Base-by-base conservation (phyloP, 371 early-diverging fungal species). In the Mucor circinelloides region DNA sequence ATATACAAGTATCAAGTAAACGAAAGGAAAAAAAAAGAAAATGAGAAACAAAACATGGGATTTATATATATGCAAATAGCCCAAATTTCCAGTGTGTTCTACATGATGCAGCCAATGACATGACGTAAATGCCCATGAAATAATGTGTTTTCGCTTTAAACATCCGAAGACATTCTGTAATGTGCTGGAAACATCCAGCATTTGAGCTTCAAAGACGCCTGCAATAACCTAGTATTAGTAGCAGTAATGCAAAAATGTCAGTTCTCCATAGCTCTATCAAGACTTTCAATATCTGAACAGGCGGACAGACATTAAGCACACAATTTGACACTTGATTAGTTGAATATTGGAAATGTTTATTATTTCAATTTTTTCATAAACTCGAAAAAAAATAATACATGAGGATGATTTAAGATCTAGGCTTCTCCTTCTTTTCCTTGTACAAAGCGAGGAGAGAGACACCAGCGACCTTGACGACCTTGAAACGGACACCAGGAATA, bases 401-500 rank as follows among this genome's bases (percentile, higher is more conserved):
- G 34, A 36, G 38, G 63, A 55, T 63, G n/a, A 60, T 78, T 91
- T 97, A 97, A 79, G 95, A 94, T 80, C 97, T 90, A 79, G 99
- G 97, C 92, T 98, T 99, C 86, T 98, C 98, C 92, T 99, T 99
- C 97, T 99, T 99, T 86, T 99, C 99, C 91, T 97, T 99, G 91
- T 94, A 98, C 84, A 99, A 85, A 69, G 99, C 99, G 54, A 97
- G 85, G 69, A 99, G 94, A 63, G 99, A 95, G 68, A 99, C 99
- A 89, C 98, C 98, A 72, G 99, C 93, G 76, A 99, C 99, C 91
- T 99, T 99, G 87, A 98, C 97, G 75, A 99, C 94, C 95, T 99
- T 99, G 95, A 99, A 99, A 77, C 99, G 95, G 80, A 99, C 97
- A 95, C 99, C 99, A 76, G 99, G 99, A 91, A 99, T 98, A 97